A percentile compares a stretch with the other conserved stretches of the same genome.
These are phyloP conservation scores for Cercospora berteroae DNA, from an alignment of 2,329 filamentous ascomycete genomes.

Conservation along the genomic window DNA sequence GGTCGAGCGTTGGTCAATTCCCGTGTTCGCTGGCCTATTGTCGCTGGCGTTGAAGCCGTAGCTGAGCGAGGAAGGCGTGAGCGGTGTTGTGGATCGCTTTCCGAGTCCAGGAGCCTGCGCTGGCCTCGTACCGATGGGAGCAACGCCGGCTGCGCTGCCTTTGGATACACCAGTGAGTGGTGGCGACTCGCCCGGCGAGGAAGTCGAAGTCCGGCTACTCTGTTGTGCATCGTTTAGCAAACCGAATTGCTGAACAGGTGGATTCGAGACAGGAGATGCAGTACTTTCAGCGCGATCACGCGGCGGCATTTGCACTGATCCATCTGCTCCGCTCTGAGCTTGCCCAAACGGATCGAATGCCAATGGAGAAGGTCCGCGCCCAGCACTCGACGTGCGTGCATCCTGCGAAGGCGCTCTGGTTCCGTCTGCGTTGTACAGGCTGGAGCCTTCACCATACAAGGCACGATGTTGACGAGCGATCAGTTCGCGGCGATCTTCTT, in stretches of 20 bases:
- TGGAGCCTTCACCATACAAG: slow-evolving; percentile 73
- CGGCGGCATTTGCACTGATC: slow-evolving; percentile 52
- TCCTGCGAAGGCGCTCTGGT: slow-evolving; percentile 66
- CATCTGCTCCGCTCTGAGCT: slow-evolving; percentile 52
- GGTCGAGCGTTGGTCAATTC: slow-evolving; percentile 54
- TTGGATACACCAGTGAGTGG: slow-evolving; percentile 63
- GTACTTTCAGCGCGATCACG: slow-evolving; percentile 63
- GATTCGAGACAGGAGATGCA: slow-evolving; percentile 73
- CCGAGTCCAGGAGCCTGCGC: slow-evolving; percentile 60
- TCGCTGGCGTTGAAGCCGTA: slow-evolving; percentile 61
- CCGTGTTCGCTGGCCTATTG: slow-evolving; percentile 52
- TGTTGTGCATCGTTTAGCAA: slow-evolving; percentile 57
- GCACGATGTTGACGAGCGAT: slow-evolving; percentile 95
- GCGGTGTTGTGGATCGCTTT: slow-evolving; percentile 84
- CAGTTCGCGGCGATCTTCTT: slow-evolving; percentile 92
- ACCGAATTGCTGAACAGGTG: slow-evolving; percentile 44
- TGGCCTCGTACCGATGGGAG: slow-evolving; percentile 90
- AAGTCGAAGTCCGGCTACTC: slow-evolving; percentile 75
- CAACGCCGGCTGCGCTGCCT: slow-evolving; percentile 64
- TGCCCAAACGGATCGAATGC: slow-evolving; percentile 70
- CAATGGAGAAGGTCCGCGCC: slow-evolving; percentile 75
- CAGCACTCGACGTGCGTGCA: slow-evolving; percentile 60
- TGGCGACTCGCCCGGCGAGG: slow-evolving; percentile 80
- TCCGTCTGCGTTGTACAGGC: slow-evolving; percentile 72
- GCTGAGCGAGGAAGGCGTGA: slow-evolving; percentile 77